These are phyloP conservation scores for Fusarium paranaense DNA, from an alignment of 2,329 filamentous ascomycete species.

Conservation along the genomic window DNA sequence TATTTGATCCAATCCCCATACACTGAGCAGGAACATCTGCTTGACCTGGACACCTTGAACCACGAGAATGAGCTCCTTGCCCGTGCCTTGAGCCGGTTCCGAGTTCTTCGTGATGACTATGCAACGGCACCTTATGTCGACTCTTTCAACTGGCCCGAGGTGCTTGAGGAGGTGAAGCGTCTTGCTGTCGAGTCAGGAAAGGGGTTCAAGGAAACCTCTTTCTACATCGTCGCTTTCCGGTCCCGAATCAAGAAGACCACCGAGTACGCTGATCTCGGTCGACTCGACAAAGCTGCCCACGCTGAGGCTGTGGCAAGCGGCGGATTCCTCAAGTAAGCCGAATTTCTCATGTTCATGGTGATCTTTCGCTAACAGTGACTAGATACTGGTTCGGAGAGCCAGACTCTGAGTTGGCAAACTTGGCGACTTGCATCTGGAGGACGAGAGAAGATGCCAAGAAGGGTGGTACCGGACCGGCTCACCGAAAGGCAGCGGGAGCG, in stretches of 20 bases:
- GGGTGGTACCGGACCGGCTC: conserved; percentile 70
- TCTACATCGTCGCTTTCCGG: conserved; percentile 89
- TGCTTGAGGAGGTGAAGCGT: conserved; percentile 68
- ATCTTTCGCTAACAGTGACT: conserved; percentile 31
- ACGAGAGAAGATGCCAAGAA: conserved; percentile 68
- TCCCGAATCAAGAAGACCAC: conserved; percentile 76
- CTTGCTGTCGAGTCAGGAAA: conserved; percentile 60
- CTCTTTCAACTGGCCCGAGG: conserved; percentile 80
- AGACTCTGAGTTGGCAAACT: conserved; percentile 76
- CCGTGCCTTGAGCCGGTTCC: conserved; percentile 74
- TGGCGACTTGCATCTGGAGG: conserved; percentile 83
- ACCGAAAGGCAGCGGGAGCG: conserved; percentile 73
- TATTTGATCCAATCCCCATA: conserved; percentile 81
- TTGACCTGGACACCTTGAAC: conserved; percentile 77
- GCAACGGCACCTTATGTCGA: conserved; percentile 79
- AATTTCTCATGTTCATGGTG: neutral
- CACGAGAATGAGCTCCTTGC: conserved; percentile 76
- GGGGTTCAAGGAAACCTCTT: conserved; percentile 71
- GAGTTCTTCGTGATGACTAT: conserved; percentile 75
- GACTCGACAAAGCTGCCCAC: conserved; percentile 83
- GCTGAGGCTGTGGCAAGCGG: conserved; percentile 82
- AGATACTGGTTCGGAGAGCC: conserved; percentile 90
- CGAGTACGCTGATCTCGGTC: conserved; percentile 75
- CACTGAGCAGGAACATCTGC: conserved; percentile 74
- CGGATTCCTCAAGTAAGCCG: conserved; percentile 79